Base-by-base conservation (phyloP, 2,329 filamentous ascomycete species). In the Nigrograna mackinnonii region DNA sequence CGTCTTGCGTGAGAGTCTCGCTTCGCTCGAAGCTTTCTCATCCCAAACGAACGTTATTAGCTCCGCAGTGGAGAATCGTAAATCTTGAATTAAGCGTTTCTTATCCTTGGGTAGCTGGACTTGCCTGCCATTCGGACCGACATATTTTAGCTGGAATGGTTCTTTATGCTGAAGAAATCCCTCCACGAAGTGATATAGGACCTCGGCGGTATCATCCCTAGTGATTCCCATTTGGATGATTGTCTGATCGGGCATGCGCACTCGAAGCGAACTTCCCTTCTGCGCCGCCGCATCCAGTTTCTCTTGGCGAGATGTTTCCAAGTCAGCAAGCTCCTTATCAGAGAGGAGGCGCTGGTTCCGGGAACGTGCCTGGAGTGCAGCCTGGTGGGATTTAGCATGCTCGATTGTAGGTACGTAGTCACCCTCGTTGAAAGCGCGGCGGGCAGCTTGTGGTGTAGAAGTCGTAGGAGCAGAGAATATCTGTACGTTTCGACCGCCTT, bases 191-290 rank as follows among this genome's bases (percentile, higher is more conserved):
- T 76, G 73, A 69, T 97, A 90, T 2, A 99, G 74, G 37, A 81
- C 79, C 3, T 79, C 76, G 1, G 85, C 87, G 0, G 87, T 90
- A 39, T 91, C 85, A 1, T 74, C 66, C 16, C 83, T 82, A 2
- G 77, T 79, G 52, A 95, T 83, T n/a, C 77, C 79, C 71, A 85
- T 85, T 38, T 90, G 82, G 22, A 91, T 82, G 39, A 85, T 84
- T 43, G 84, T 87, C 55, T 91, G 88, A 63, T 97, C 91, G 0
- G 92, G 92, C 55, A 96, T 91, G 19, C 91, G 86, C 36, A 96
- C 80, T 51, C 88, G 90, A 50, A 97, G 78, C 20, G 83, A 79
- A 22, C 95, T 80, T 22, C 82, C 80, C 31, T 60, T 65, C 17
- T 64, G 52, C 37, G 80, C 82, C 46, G 91, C 78, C 4, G 80